Base-by-base conservation (phyloP, 2,329 filamentous ascomycete genomes). In the Niveomyces coronatus region DNA sequence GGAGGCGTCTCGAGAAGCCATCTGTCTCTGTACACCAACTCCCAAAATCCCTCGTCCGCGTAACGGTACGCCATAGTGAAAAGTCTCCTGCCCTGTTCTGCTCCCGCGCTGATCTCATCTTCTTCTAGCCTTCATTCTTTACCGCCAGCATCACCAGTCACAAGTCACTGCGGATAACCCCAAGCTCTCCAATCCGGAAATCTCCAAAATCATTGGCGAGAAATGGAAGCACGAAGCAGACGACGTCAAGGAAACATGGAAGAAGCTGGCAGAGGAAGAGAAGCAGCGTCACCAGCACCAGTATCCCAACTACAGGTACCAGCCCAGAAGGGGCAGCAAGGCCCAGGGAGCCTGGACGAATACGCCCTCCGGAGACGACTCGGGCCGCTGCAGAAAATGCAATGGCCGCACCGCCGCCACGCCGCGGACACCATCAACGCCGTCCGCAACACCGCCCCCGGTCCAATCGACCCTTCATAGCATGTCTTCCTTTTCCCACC, bases 131-230 rank as follows among this genome's bases (percentile, higher is more conserved):
- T 98, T 98, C 65, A 98, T 98, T 48, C 71, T 98, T 50, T 98
- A 94, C 65, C 86, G 91, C 27, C 88, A 96, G 57, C 83, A 93
- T 58, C 82, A 91, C 52, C 89, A 96, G 60, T 78, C 83, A 14
- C 70, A 76, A 34, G 85, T 96, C 35, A 82, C 88, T 26, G 71
- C 79, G 38, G 74, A 85, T 49, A 76, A 95, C 52, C 89, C 88
- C n/a, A 84, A 86, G 31, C 75, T 95, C 47, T 80, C 88, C 31
- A 96, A 96, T 60, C 89, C 89, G 3, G 86, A 95, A 37, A 94
- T 96, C 50, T 95, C 89, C 47, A 95, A 95, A 62, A 93, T 96
- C 50, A 94, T 96, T 49, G 89, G 89, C 37, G 77, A 86, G 57
- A 82, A 88, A 73, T 98, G 91, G 91, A 79, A 82, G 52, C 73